These are phyloP conservation scores for Quercus gilva DNA, from an alignment of 306 rosid genomes.

Conservation along the genomic window DNA sequence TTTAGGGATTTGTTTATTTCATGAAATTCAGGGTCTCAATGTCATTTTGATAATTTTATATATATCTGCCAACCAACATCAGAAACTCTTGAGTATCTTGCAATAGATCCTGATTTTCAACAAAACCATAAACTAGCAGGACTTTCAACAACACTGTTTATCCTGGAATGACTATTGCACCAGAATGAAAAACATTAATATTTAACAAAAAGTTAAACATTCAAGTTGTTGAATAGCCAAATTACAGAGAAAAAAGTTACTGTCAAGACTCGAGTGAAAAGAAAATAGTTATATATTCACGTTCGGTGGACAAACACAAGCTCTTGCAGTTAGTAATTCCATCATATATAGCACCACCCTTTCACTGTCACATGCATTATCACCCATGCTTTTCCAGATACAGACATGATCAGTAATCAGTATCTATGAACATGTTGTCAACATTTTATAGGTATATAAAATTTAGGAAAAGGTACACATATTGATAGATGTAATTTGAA, in stretches of 20 bases:
- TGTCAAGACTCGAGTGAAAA: not conserved
- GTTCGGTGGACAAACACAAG: not conserved
- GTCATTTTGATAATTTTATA: not conserved
- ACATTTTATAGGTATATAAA: slow-evolving; percentile 21
- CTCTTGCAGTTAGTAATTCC: not conserved
- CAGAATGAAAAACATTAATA: not conserved
- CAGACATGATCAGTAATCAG: slow-evolving; percentile 51
- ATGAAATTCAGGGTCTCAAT: no score
- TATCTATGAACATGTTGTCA: slow-evolving; percentile 10
- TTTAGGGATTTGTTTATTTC: no score
- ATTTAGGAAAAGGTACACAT: slow-evolving; percentile 19
- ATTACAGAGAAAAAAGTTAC: not conserved
- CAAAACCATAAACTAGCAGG: not conserved
- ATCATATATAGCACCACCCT: slow-evolving; percentile 12
- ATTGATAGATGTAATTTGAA: slow-evolving; percentile 31
- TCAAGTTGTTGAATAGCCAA: not conserved
- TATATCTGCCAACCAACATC: not conserved
- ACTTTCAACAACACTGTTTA: not conserved
- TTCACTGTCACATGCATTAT: slow-evolving; percentile 26
- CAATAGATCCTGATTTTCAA: not conserved
- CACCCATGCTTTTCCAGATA: slow-evolving; percentile 25
- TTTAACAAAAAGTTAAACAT: not conserved
- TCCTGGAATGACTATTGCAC: not conserved
- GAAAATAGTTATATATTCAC: not conserved
- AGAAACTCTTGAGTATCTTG: not conserved